Evolutionary conservation across 352 stramenopile genomes (phyloP), one percentile per base, ranked within the genome.

Genomic region (Phytopythium cucurbitacearum): DNA sequence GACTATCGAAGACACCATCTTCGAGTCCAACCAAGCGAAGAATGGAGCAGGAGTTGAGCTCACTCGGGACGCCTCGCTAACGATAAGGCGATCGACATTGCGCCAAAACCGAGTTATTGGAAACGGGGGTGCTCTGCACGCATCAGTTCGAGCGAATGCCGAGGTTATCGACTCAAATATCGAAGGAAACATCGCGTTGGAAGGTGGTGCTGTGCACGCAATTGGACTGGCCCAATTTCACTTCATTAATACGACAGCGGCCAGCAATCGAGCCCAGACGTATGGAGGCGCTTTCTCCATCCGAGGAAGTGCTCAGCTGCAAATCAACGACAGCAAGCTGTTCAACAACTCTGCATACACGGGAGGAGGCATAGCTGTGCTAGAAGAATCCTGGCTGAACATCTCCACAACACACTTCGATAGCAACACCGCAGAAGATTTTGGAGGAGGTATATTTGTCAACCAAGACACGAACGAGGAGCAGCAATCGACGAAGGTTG

Each of bases 371-470:
- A 36, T 89, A 7, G 64, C 71, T 3, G 47, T 82, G 21, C 63
- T 68, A 1, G 57, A 73, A 4, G 82, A 80, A 28, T 67, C 62
- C 0, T 63, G 60, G 1, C 32, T 89, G 6, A 37, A 45, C 5
- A 32, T 81, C 1, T 28, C 50, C 2, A 40, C 51, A 4, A 73
- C 50, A 10, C 12, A 21, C n/a, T 74, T 91, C 8, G 21, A 41
- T 5, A 50, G 63, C 11, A 91, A 89, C 57, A 43, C 5, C 5
- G 78, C 74, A 3, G 46, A 3, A 0, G 73, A 87, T 42, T 83
- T 84, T 53, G 77, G 80, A 35, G 78, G 76, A 36, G 75, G 59
- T 0, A 39, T 91, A 3, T 87, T 80, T 36, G 67, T 88, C 2
- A 59, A 80, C 41, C 5, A 34, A 53, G 32, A 57, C 44, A 1